Base-by-base conservation (phyloP, 2,329 filamentous ascomycete genomes). In the Sarocladiaceae sp. region DNA sequence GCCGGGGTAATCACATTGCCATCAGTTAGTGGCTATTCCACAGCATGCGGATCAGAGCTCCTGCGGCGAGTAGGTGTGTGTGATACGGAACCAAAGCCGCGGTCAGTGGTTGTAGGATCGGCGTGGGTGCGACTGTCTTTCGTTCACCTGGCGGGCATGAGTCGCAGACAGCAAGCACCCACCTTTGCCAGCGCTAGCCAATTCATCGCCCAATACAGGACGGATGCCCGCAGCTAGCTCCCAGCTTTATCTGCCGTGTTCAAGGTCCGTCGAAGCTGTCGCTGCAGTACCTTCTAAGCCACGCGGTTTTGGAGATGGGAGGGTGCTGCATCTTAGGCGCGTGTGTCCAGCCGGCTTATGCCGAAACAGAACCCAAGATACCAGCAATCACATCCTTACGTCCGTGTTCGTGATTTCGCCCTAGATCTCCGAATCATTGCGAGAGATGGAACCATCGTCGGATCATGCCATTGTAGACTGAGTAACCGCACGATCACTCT, bases 381-480 rank as follows among this genome's bases (percentile, higher is more conserved):
- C n/a, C n/a, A n/a, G n/a, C n/a, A n/a, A n/a, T n/a, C 28, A 37
- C 36, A 26, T 50, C 47, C 47, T 36, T 39, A 17, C 20, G 31
- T 37, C 47, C 31, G 31, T 22, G 20, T 6, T 22, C 36, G 18
- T 11, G 12, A 11, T 28, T 20, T 26, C 23, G 31, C 17, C 31
- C n/a, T 31, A 23, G 25, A 15, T 22, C 23, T 39, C 47, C 31
- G 15, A 6, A 26, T n/a, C n/a, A n/a, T n/a, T n/a, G n/a, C n/a
- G n/a, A n/a, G n/a, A n/a, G n/a, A 20, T 40, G 17, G 37, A 22
- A 40, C 20, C 37, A 36, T n/a, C 5, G 15, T 36, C n/a, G n/a
- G n/a, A n/a, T n/a, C n/a, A n/a, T n/a, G n/a, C n/a, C n/a, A n/a
- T 12, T 36, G 33, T 8, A 8, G 18, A n/a, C 33, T 36, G 33